Evolutionary conservation across 176 grass and related monocot species (phyloP), one percentile per base, ranked within the genome.

Genomic region (Cenchrus fungigraminus): DNA sequence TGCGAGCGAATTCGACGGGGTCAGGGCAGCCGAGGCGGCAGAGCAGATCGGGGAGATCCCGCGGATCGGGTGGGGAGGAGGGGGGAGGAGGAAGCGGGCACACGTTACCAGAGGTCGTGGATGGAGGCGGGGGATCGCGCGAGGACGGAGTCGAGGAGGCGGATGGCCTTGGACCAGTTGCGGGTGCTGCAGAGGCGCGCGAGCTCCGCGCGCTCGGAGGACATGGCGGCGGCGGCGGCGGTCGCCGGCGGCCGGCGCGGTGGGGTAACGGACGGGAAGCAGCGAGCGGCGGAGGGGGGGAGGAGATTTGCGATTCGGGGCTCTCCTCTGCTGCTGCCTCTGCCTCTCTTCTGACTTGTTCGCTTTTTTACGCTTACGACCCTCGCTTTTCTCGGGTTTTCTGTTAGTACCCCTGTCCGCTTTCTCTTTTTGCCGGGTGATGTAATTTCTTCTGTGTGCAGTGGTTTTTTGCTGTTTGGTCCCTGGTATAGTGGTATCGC

Each of bases 111-210:
- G 89, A 99, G 91, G 84, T 96, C 93, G 81, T 99, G 93, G 87
- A 96, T 89, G 70, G 93, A 98, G 78, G 85, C 92, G 28, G 97
- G 92, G 59, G 93, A 94, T 20, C 65, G 57, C 49, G 82, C 81
- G 74, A 99, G 88, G 81, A 92, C 78, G 32, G 91, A 85, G 65
- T 99, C 91, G 25, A 99, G 88, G 64, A 99, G 79, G 82, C 91
- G 90, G 68, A 99, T 99, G 88, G 97, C 93, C 87, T 96, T 99
- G 81, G 97, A 98, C 97, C 97, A 99, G 86, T 96, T 96, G 40
- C 93, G 91, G 0, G 80, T 52, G 54, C 91, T 91, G 68, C 97
- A 95, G 84, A 94, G 86, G 83, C 85, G 87, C 68, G 89, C 93
- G 57, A 98, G 96, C 71, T 98, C 96, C 45, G 86, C 89, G 80